phyloP scores from a whole-genome alignment of 306 rosid genomes.

The Vicia faba region DNA sequence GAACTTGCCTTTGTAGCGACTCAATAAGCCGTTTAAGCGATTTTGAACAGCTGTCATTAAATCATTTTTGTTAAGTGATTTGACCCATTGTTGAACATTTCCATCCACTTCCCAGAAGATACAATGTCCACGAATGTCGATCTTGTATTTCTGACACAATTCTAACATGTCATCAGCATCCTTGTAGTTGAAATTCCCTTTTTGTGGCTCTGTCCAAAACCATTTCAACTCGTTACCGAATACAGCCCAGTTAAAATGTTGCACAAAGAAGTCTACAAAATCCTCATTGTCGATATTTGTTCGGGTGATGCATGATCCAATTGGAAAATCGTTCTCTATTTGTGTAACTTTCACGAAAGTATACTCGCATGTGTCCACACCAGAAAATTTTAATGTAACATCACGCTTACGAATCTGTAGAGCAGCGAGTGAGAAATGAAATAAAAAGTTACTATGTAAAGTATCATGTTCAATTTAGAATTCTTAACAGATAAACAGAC shows the following conservation, averaged over 20 bases:
- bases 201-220: slow-evolving; percentile 90
- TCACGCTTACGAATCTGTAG: slow-evolving; percentile 85
- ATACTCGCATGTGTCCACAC: slow-evolving; percentile 43
- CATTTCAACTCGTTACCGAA: slow-evolving; percentile 96
- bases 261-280: slow-evolving; percentile 67
- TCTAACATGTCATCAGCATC: slow-evolving; percentile 83
- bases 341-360: slow-evolving; percentile 67
- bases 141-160: slow-evolving; percentile 64
- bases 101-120: slow-evolving; percentile 90
- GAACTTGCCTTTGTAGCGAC: slow-evolving; percentile 82
- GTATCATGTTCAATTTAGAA: too few species aligned
- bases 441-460: too few species aligned
- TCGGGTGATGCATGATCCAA: slow-evolving; percentile 84
- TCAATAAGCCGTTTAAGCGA: slow-evolving; percentile 63
- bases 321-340: slow-evolving; percentile 65
- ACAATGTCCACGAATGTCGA: slow-evolving; percentile 80
- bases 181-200: slow-evolving; percentile 74
- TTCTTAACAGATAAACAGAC: too few species aligned
- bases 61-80: slow-evolving; percentile 59
- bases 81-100: slow-evolving; percentile 77
- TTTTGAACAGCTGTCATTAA: slow-evolving; percentile 68
- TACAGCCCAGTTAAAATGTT: slow-evolving; percentile 92
- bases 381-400: slow-evolving; percentile 72
- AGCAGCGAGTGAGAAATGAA: slow-evolving; percentile 8
- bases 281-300: slow-evolving; percentile 90